Base-by-base conservation (phyloP, 1,139 yeast species). In the Geotrichum europaeum region DNA sequence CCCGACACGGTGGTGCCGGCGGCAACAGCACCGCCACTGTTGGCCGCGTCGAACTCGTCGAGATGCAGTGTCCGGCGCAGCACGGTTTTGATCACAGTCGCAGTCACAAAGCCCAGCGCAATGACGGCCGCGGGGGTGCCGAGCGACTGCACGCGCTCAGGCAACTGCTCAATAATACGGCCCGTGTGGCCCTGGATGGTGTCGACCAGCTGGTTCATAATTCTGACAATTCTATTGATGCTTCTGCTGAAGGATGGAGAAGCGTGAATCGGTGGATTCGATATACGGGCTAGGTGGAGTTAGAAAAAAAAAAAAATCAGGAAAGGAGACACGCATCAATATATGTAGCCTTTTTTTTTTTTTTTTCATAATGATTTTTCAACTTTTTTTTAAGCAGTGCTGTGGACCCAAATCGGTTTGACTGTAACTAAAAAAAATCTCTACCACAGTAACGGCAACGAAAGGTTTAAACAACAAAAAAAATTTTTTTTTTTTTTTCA, bases 81-180 rank as follows among this genome's bases (percentile, higher is more conserved):
- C 15, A 55, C 22, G 13, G 53, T 3, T 22, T 47, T 51, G 13
- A 59, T 32, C n/a, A 30, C 57, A 1, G 24, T 10, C 4, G 61
- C 34, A 12, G 61, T 47, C 20, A 50, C 22, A 36, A 47, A 55
- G 13, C 61, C 61, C 15, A 59, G 56, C 6, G 51, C 34, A 22
- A 59, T 52, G 22, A 59, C 58, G 5, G 56, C 22, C 9, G 49
- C 50, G 9, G 45, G 50, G 2, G 51, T 36, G 28, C 53, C 58
- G 20, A 45, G 25, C n/a, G 20, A 10, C 22, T 54, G 49, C 18
- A 54, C n/a, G 10, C 49, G 30, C 24, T 54, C 51, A 15, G 57
- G 57, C 20, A 40, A 9, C 10, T 40, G 47, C 22, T 40, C 47
- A 40, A 40, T n/a, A 9, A 40, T 18, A 4, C 47, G 47, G 47